phyloP scores from a whole-genome alignment of 306 rosid genomes.

The Biancaea sappan region DNA sequence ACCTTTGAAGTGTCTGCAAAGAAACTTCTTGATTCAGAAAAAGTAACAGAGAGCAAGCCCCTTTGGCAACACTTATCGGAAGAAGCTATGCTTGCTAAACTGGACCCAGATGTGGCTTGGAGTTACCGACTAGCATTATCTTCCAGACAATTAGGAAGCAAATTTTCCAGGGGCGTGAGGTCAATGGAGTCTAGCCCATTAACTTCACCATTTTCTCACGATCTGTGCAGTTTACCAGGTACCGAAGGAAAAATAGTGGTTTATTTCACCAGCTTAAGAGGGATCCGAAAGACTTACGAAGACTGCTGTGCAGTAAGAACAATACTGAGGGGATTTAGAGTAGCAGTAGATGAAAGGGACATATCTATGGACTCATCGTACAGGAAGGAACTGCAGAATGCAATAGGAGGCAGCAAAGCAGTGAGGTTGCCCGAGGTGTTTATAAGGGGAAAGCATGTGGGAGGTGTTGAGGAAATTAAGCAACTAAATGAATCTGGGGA shows the following conservation, averaged over 20 bases:
- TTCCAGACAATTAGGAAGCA: constrained; percentile 38
- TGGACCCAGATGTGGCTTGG: constrained; percentile 54
- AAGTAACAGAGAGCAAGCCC: constrained; percentile 35
- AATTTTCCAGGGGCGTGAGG: constrained; percentile 3
- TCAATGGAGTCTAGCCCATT: constrained; percentile 47
- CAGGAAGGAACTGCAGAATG: constrained; percentile 46
- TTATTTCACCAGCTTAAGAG: constrained; percentile 58
- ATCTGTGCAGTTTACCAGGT: constrained; percentile 27
- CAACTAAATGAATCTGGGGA: constrained; percentile 53
- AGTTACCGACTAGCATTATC: constrained; percentile 56
- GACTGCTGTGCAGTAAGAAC: constrained; percentile 51
- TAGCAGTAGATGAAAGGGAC: constrained; percentile 57
- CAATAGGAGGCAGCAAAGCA: constrained; percentile 35
- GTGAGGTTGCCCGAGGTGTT: constrained; percentile 52
- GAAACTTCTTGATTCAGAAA: too few species aligned
- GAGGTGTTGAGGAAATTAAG: constrained; percentile 57
- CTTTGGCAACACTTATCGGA: constrained; percentile 66
- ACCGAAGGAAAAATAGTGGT: constrained; percentile 46
- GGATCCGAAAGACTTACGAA: constrained; percentile 54
- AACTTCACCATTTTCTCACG: constrained; percentile 23
- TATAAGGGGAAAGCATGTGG: constrained; percentile 45
- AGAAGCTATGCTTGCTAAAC: constrained; percentile 53
- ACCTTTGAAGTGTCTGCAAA: too few species aligned
- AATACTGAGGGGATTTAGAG: constrained; percentile 51
- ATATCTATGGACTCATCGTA: constrained; percentile 59